Base-by-base conservation (phyloP, 2,329 filamentous ascomycete species). In the Chaetomiaceae sp. region DNA sequence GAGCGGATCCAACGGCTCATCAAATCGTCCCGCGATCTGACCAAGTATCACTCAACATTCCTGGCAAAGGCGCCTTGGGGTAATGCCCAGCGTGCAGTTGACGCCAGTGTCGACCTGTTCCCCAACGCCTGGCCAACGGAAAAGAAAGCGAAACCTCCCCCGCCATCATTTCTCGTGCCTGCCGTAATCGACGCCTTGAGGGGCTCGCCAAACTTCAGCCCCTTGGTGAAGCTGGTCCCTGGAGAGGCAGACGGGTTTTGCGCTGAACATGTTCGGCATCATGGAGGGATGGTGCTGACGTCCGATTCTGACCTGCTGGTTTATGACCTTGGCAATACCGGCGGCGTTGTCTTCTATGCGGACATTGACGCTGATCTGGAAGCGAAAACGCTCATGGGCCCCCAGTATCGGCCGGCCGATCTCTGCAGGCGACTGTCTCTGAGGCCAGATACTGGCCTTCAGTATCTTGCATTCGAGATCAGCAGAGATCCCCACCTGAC, bases 181-280 rank as follows among this genome's bases (percentile, higher is more conserved):
- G 81, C 86, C 3, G 75, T 92, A 5, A 78, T 91, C 41, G 89
- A 96, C 55, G 78, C 81, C 5, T 68, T 96, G 19, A 65, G 66
- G n/a, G 52, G 58, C 0, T 78, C 68, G 5, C 16, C 63, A 1
- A 64, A 62, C 4, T 81, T 78, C 55, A 65, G 56, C 4, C 61
- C 55, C 53, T 63, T 74, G 39, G 73, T 71, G 8, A 69, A 73
- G 20, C 74, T 93, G 12, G 85, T 95, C 0, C 83, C 89, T 0
- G 90, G 87, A 0, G 92, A 97, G 68, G 92, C 92, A 1, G 92
- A 97, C 63, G 69, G 75, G 20, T 93, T 82, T 68, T 96, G 90
- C 65, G 89, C 89, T 3, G 69, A 75, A 13, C 74, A 82, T 47
- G 75, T 87, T 6, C 73, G 73, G n/a, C 55, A 70, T 2, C 63